phyloP scores from a whole-genome alignment of 2,329 filamentous ascomycete genomes.

The Cercospora canescens region DNA sequence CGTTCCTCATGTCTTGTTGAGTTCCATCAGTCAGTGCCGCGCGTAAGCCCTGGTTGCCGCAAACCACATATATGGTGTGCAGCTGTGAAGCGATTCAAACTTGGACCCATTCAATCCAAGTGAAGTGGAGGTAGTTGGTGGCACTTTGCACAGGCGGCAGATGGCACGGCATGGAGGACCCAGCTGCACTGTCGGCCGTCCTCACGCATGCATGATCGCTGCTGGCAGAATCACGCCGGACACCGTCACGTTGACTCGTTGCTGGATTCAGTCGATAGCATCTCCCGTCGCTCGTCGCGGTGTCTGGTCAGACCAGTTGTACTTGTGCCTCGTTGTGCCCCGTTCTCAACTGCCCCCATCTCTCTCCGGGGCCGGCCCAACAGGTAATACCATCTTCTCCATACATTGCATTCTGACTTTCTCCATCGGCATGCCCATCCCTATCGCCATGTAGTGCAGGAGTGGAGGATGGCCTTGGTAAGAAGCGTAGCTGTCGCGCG shows the following conservation, averaged over 20 bases:
- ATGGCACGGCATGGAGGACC: not conserved
- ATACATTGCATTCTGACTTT: slow-evolving; percentile 79
- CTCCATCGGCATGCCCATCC: slow-evolving; percentile 76
- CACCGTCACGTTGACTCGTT: not conserved
- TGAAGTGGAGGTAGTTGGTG: not conserved
- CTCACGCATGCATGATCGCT: not conserved
- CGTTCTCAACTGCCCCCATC: slow-evolving; percentile 8
- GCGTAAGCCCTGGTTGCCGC: not conserved
- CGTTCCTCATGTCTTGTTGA: not conserved
- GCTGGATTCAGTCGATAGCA: not conserved
- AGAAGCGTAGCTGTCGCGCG: slow-evolving; percentile 86
- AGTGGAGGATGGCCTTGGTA: slow-evolving; percentile 88
- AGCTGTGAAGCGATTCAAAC: not conserved
- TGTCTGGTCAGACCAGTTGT: not conserved
- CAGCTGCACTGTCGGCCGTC: not conserved
- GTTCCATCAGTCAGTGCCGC: not conserved
- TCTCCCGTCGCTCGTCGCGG: not conserved
- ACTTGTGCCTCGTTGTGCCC: not conserved
- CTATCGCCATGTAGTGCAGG: slow-evolving; percentile 84
- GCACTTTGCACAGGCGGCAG: not conserved
- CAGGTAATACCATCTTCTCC: slow-evolving; percentile 68
- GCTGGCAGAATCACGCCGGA: not conserved
- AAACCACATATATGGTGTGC: not conserved
- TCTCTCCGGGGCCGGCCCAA: slow-evolving; percentile 41
- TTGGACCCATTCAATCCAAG: not conserved